Base-by-base conservation (phyloP, 352 stramenopile genomes). In the Blastocystis sp. region DNA sequence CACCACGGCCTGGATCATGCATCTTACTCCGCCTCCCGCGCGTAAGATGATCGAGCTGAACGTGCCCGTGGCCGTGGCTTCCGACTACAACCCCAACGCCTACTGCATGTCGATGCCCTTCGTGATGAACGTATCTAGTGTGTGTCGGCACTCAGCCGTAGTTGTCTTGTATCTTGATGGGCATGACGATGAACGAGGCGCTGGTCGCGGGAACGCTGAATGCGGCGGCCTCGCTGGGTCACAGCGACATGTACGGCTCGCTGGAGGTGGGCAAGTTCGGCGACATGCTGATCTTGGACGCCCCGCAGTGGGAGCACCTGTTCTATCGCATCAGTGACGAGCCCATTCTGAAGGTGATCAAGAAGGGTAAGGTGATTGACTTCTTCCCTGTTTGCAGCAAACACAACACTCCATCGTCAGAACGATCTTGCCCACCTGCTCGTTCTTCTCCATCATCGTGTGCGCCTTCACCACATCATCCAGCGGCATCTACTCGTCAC, bases 291-390 rank as follows among this genome's bases (percentile, higher is more conserved):
- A 62, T 94, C 38, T 89, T 94, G 87, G 91, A 92, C 60, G 92
- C 92, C 21, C 90, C 76, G 7, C 92, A 95, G 84, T 94, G 93
- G 92, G 92, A 94, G 89, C 92, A 94, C 45, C 90, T 94, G 71
- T 93, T 95, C 89, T 95, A 94, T 91, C 92, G 94, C 89, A 94
- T 95, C 91, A 92, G 89, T 24, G 92, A 95, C 88, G 92, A 91
- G 76, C 92, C 92, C 0, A 94, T 95, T 71, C 90, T 93, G 80
- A 90, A 93, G 69, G 92, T 95, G 28, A 90, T 94, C 81, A 94
- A 94, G 90, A 92, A 93, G 52, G 93, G 93, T 82, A 54, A 87
- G 24, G 52, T 87, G 38, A 28, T 87, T 7, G 54, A 81, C 14
- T 59, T 76, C 9, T 76, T 14, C 14, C 14, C 14, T 76, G 65